These are phyloP conservation scores for Thielaviopsis ethacetica DNA, from an alignment of 2,329 filamentous ascomycete genomes.

Conservation along the genomic window DNA sequence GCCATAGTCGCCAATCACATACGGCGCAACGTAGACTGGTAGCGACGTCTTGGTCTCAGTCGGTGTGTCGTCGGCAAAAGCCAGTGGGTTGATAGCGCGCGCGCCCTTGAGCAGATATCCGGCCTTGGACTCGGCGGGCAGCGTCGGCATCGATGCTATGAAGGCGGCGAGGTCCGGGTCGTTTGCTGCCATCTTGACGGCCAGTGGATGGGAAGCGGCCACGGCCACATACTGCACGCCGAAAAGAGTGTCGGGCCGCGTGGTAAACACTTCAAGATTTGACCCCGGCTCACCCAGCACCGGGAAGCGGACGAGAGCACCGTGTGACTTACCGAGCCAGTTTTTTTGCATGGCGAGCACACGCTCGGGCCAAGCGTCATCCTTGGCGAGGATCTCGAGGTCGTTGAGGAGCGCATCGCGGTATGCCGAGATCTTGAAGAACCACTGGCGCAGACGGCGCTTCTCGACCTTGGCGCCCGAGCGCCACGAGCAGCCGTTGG, in stretches of 20 bases:
- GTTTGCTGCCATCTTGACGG: slow-evolving; percentile 39
- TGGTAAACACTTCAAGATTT: slow-evolving; percentile 62
- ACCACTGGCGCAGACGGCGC: slow-evolving; percentile 71
- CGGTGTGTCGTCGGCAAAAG: slow-evolving; percentile 33
- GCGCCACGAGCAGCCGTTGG: slow-evolving; percentile 71
- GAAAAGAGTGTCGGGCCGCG: slow-evolving; percentile 71
- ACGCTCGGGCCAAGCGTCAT: slow-evolving; percentile 62
- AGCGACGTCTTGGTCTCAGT: slow-evolving; percentile 39
- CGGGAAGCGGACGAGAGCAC: slow-evolving; percentile 56
- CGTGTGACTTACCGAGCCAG: slow-evolving; percentile 70
- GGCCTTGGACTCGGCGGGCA: slow-evolving; percentile 40
- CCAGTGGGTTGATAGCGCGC: slow-evolving; percentile 48
- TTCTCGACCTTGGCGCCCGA: slow-evolving; percentile 76
- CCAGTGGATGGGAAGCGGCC: slow-evolving; percentile 55
- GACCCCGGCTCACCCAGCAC: slow-evolving; percentile 29
- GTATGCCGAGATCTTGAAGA: slow-evolving; percentile 68
- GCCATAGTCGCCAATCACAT: slow-evolving; percentile 72
- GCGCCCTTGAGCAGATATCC: slow-evolving; percentile 52
- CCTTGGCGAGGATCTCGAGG: slow-evolving; percentile 45
- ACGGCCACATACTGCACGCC: slow-evolving; percentile 75
- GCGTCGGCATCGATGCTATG: slow-evolving; percentile 41
- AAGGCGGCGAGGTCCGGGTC: slow-evolving; percentile 51
- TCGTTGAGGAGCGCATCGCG: slow-evolving; percentile 56
- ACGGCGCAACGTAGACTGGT: slow-evolving; percentile 68
- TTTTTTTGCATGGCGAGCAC: slow-evolving; percentile 73